Conservation (phyloP, 768 basidiomycete species). For the Termitomyces sp. region DNA sequence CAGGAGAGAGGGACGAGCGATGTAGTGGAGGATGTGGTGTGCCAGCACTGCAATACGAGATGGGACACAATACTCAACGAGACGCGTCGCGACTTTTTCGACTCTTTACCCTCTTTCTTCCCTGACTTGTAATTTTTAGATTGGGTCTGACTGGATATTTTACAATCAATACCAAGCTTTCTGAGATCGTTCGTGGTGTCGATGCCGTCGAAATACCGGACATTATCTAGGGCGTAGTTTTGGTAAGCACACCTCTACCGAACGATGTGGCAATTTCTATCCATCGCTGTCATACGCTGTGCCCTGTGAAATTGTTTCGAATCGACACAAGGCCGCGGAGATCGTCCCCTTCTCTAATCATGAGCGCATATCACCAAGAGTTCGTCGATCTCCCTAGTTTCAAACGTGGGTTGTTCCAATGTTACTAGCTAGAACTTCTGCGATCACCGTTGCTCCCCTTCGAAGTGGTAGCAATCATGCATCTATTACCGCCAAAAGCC, state of each 20-base stretch:
- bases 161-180: background rate
- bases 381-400: background rate
- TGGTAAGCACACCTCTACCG: background rate
- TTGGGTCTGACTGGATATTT: background rate
- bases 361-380: too few species aligned
- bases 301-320: background rate
- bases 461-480: background rate
- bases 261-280: too few species aligned
- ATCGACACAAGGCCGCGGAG: background rate
- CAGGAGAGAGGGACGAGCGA: conserved; percentile 19
- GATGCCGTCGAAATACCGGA: background rate
- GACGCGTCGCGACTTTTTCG: conserved; percentile 20
- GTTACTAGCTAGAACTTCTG: background rate
- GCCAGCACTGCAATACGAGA: conserved; percentile 20
- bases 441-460: background rate
- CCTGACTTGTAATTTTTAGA: conserved; percentile 17
- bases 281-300: background rate
- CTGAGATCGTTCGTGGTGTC: background rate
- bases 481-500: background rate
- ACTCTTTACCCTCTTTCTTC: conserved; percentile 20
- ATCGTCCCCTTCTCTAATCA: background rate
- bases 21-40: conserved; percentile 19
- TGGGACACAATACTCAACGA: conserved; percentile 21
- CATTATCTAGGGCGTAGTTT: background rate
- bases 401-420: background rate